Percentiles rank a stretch among this genome's conserved stretches.
Evolutionary conservation across 345 rosid species (phyloP).

Genomic region (Corchorus olitorius): DNA sequence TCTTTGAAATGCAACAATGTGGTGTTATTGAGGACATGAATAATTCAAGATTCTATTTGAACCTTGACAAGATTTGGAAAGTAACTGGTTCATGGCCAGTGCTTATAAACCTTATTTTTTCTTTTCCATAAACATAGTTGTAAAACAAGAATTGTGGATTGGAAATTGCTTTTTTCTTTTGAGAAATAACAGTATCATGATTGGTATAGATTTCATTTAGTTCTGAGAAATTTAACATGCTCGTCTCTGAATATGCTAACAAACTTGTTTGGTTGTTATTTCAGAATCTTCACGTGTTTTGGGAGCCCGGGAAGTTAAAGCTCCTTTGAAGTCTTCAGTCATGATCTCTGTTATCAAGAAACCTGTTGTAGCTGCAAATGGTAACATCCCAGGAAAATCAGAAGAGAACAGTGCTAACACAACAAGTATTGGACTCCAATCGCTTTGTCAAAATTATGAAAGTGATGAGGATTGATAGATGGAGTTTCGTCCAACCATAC

Average conservation of each 20-base stretch:
- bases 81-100: background rate
- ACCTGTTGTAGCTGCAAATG: conserved; percentile 29
- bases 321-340: conserved; percentile 32
- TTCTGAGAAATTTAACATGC: background rate
- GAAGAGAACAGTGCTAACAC: conserved; percentile 25
- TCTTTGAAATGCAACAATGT: no score
- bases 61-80: background rate
- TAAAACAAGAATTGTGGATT: background rate
- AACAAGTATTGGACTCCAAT: conserved; percentile 41
- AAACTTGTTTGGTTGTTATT: background rate
- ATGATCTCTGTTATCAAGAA: conserved; percentile 57
- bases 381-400: conserved; percentile 21
- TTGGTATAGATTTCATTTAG: background rate
- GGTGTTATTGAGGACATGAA: no score
- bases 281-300: conserved; percentile 33
- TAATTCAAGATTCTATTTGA: background rate
- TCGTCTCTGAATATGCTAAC: background rate
- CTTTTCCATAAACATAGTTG: background rate
- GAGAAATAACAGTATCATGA: no score
- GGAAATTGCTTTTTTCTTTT: background rate
- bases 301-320: conserved; percentile 31
- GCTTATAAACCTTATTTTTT: background rate
- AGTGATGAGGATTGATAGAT: conserved; percentile 58
- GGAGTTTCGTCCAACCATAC: background rate
- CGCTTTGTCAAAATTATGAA: conserved; percentile 64